phyloP scores from a whole-genome alignment of 805 yeast genomes.

The Yamadazyma endophytica region DNA sequence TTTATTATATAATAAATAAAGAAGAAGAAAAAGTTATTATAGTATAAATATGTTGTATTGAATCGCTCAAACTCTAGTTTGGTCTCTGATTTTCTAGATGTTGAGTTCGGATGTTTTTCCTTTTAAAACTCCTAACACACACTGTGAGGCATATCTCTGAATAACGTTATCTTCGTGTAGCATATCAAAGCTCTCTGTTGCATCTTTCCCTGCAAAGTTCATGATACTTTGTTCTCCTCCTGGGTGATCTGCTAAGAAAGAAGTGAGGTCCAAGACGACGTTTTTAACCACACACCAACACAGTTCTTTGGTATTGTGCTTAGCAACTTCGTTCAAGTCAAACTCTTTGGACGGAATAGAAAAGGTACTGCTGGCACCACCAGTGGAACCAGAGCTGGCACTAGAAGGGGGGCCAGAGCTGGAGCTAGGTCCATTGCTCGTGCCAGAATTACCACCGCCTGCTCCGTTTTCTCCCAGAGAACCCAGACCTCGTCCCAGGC shows the following conservation, averaged over 20 bases:
- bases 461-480: background rate
- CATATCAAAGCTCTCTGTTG: slow-evolving; percentile 48
- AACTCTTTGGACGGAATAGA: slow-evolving; percentile 46
- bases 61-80: too few relatives aligned
- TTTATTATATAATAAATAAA: slow-evolving; percentile 12
- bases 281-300: slow-evolving; percentile 56
- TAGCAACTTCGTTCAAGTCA: slow-evolving; percentile 42
- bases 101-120: slow-evolving; percentile 44
- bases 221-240: slow-evolving; percentile 58
- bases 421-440: background rate
- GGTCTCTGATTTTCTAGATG: too few relatives aligned
- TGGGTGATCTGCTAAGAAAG: slow-evolving; percentile 47
- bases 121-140: slow-evolving; percentile 50
- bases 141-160: slow-evolving; percentile 42
- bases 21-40: slow-evolving; percentile 10
- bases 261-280: slow-evolving; percentile 46
- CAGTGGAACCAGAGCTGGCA: background rate
- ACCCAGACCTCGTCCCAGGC: background rate
- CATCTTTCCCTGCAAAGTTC: slow-evolving; percentile 45
- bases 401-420: slow-evolving; percentile 2
- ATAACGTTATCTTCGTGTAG: slow-evolving; percentile 56
- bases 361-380: slow-evolving; percentile 13
- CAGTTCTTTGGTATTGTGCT: slow-evolving; percentile 42
- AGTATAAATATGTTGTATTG: too few relatives aligned
- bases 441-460: background rate